Evolutionary conservation across 345 rosid genomes (phyloP).

Genomic region (Dipteronia dyeriana): DNA sequence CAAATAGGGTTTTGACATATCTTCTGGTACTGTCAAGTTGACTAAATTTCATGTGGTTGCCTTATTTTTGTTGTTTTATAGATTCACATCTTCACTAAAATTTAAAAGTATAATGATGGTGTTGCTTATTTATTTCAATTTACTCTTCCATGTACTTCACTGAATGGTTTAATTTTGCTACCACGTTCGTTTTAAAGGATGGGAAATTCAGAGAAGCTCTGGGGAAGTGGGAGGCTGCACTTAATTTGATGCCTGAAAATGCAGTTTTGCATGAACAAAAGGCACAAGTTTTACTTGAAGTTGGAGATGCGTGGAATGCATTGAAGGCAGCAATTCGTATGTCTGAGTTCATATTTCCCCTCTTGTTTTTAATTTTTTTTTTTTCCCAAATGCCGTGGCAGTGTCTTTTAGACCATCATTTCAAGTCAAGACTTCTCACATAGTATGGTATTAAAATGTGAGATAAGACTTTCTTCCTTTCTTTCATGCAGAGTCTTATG

Average conservation of each 20-base stretch:
- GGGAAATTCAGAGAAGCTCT: constrained; percentile 83
- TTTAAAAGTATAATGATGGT: not conserved
- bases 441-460: not conserved
- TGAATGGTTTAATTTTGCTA: not conserved
- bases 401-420: not conserved
- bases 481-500: not conserved
- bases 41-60: not conserved
- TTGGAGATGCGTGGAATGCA: constrained; percentile 85
- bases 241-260: constrained; percentile 61
- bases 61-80: not conserved
- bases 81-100: not conserved
- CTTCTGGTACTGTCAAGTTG: not conserved
- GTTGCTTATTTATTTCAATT: not conserved
- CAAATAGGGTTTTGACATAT: not conserved
- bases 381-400: not conserved
- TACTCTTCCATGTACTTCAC: not conserved
- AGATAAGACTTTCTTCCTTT: not conserved
- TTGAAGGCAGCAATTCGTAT: constrained; percentile 79
- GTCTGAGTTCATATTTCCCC: constrained; percentile 8
- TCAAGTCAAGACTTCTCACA: not conserved
- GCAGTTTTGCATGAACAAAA: constrained; percentile 84
- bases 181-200: constrained; percentile 48
- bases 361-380: not conserved
- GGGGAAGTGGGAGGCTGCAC: constrained; percentile 89
- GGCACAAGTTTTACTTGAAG: constrained; percentile 87